Base-by-base conservation (phyloP, 2,329 filamentous ascomycete genomes). In the Arthroderma sp. region DNA sequence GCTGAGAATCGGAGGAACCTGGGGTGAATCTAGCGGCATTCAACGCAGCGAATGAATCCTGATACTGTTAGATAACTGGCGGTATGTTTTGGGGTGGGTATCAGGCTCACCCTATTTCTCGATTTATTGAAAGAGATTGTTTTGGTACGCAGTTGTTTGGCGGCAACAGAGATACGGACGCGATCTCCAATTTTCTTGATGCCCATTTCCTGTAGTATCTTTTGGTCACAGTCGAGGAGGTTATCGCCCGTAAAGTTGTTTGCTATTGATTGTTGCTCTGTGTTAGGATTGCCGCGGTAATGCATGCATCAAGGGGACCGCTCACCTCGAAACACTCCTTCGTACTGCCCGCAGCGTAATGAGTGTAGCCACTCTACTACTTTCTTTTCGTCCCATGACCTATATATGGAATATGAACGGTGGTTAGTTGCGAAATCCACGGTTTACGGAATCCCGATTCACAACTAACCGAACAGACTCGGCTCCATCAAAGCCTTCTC, bases 241-340 rank as follows among this genome's bases (percentile, higher is more conserved):
- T 94, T 95, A 68, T 95, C 87, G 57, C 91, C 91, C 60, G 91
- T 98, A 70, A 98, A 95, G 64, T 96, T 86, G 63, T 98, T 94
- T 60, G 80, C 74, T 77, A 49, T 28, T 9, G 27, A 33, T 22
- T 31, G 41, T n/a, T 15, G 36, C 34, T 40, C 8, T 15, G 11
- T 43, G 43, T 44, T 38, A 48, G 40, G 29, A 36, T 22, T 22
- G 15, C 3, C 15, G 15, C 15, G 15, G 15, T 22, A 22, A 22
- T 22, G 2, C 15, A 22, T 22, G 15, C 15, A 22, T 22, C 15
- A 22, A 22, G 15, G 15, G 15, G 15, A 30, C 5, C 11, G 51
- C 52, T 43, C 65, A 75, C 74, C 68, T 80, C 66, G 84, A 66
- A 95, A 95, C 28, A 94, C 66, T 58, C 84, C 80, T 61, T 94